A percentile compares a stretch with the other conserved stretches of the same genome.
Evolutionary conservation across 345 rosid species (phyloP).

Genomic region (Anacardium occidentale): DNA sequence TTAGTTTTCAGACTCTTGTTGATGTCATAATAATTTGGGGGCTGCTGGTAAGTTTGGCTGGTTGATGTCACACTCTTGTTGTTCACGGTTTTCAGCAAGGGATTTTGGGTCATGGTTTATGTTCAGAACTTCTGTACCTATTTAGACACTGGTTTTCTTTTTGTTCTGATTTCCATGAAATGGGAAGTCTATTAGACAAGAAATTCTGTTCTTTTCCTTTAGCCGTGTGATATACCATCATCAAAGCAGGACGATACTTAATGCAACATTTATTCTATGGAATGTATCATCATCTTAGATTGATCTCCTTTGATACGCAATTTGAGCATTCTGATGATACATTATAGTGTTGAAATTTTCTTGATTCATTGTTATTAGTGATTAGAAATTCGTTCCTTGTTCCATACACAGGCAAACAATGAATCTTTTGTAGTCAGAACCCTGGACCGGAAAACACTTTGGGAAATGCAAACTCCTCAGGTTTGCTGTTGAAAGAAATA

Average conservation of each 20-base stretch:
- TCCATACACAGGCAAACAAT: conserved; percentile 53
- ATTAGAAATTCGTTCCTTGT: conserved; percentile 5
- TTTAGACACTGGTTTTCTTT: not conserved
- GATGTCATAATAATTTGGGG: too few relatives aligned
- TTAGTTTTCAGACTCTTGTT: not conserved
- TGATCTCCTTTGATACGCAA: not conserved
- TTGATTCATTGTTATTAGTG: not conserved
- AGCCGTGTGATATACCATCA: not conserved
- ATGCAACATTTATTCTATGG: not conserved
- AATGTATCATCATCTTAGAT: not conserved
- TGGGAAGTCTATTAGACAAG: not conserved
- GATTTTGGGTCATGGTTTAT: not conserved
- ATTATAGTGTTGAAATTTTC: conserved; percentile 1
- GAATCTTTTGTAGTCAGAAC: conserved; percentile 83
- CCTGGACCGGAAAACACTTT: conserved; percentile 80
- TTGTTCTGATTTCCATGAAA: not conserved
- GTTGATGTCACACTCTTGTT: not conserved
- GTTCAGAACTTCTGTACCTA: not conserved
- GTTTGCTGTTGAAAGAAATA: conserved; percentile 32
- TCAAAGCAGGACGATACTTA: too few relatives aligned
- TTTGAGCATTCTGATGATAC: not conserved
- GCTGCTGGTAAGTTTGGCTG: not conserved
- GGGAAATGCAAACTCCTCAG: conserved; percentile 99
- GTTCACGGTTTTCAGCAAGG: not conserved
- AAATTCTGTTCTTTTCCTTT: not conserved